Evolutionary conservation across 371 early-diverging fungal genomes (phyloP).

Genomic region (Polyrhizophydium stewartii): DNA sequence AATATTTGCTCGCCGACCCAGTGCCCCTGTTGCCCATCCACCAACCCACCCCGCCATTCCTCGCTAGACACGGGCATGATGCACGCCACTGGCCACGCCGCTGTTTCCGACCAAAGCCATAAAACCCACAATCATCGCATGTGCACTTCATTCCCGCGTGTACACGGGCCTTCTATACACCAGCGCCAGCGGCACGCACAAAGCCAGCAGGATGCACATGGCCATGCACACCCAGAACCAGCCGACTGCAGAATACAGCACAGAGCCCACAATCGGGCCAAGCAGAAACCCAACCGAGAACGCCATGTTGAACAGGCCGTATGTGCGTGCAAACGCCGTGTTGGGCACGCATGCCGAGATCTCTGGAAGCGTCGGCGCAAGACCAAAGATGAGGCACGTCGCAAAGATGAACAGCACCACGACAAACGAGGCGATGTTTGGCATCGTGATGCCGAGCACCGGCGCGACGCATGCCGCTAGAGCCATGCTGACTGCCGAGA

Average conservation of each 20-base stretch:
- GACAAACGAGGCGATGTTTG: not conserved
- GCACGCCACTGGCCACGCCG: too few relatives aligned
- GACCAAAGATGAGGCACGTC: not conserved
- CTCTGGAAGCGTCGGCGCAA: not conserved
- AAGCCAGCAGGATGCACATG: not conserved
- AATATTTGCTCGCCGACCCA: too few relatives aligned
- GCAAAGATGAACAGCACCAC: not conserved
- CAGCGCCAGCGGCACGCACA: not conserved
- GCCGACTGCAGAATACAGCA: not conserved
- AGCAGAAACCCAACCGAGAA: conserved; percentile 11
- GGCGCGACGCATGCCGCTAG: not conserved
- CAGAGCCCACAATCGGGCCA: conserved; percentile 15
- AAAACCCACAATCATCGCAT: too few relatives aligned
- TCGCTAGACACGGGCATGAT: too few relatives aligned
- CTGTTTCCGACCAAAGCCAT: too few relatives aligned
- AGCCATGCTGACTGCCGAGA: conserved; percentile 51
- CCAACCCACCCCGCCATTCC: too few relatives aligned
- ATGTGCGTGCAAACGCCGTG: conserved; percentile 2
- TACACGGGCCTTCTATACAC: not conserved
- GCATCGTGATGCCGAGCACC: not conserved
- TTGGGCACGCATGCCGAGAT: not conserved
- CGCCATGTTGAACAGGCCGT: conserved; percentile 16
- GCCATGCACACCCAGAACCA: conserved; percentile 2
- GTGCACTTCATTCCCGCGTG: too few relatives aligned
- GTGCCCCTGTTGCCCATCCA: too few relatives aligned